Conservation (phyloP, 352 stramenopile species). For the Plasmopara muralis region DNA sequence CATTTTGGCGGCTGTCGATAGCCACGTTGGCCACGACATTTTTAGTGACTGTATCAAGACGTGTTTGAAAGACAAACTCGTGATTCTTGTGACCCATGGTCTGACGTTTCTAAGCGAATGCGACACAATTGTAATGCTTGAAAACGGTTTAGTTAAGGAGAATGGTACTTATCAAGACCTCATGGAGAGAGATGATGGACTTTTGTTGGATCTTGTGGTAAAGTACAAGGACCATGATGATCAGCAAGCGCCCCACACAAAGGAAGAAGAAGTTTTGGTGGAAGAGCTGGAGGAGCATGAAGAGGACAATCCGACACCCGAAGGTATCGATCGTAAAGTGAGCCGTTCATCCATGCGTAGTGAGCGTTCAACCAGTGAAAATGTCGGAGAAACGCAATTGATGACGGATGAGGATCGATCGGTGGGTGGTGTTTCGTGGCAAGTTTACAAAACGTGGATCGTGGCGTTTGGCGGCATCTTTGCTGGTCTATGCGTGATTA, state of each 20-base stretch:
- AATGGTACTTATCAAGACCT: conserved; percentile 76
- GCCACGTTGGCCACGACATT: conserved; percentile 89
- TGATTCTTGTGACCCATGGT: conserved; percentile 80
- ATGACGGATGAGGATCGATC: conserved; percentile 68
- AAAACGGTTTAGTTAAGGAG: conserved; percentile 48
- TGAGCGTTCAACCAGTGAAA: conserved; percentile 36
- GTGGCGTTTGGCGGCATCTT: conserved; percentile 51
- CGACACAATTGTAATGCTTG: conserved; percentile 53
- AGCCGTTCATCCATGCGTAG: conserved; percentile 48
- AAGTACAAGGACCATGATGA: conserved; percentile 62
- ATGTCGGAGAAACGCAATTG: conserved; percentile 28
- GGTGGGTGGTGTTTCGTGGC: conserved; percentile 47
- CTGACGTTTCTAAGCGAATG: conserved; percentile 52
- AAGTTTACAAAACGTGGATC: conserved; percentile 68
- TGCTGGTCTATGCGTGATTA: conserved; percentile 35
- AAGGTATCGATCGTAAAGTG: conserved; percentile 28
- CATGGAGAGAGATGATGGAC: conserved; percentile 53
- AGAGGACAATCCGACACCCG: conserved; percentile 30
- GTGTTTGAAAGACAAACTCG: conserved; percentile 61
- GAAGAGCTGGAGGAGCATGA: conserved; percentile 40
- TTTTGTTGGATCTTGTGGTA: conserved; percentile 43
- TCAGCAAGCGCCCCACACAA: conserved; percentile 28
- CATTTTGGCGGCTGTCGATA: conserved; percentile 91
- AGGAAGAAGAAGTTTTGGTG: conserved; percentile 31
- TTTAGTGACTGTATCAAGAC: conserved; percentile 73